Conservation (phyloP, 805 yeast genomes). For the Cyberlindnera bimundalis region DNA sequence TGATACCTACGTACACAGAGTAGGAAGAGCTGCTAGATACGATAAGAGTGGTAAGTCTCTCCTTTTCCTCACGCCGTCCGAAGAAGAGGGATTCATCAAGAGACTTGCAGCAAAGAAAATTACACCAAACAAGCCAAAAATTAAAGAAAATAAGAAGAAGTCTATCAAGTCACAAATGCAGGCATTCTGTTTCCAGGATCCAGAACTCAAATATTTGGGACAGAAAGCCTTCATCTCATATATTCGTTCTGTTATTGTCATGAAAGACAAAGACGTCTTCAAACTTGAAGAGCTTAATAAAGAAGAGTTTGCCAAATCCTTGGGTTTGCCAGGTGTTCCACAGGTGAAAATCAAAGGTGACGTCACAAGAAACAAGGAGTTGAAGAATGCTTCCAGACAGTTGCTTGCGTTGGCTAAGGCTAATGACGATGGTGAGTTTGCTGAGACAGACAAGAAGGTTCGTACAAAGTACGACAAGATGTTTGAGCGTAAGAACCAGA, state of each 20-base stretch:
- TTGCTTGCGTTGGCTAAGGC: slow-evolving; percentile 53
- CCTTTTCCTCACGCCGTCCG: slow-evolving; percentile 78
- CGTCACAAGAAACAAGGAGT: slow-evolving; percentile 52
- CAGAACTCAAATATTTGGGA: slow-evolving; percentile 87
- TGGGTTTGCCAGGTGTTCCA: slow-evolving; percentile 97
- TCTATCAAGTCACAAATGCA: slow-evolving; percentile 82
- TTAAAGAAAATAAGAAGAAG: slow-evolving; percentile 68
- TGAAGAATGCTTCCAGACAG: slow-evolving; percentile 79
- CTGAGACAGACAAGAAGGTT: slow-evolving; percentile 40
- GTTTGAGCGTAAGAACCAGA: slow-evolving; percentile 94
- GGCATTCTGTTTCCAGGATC: slow-evolving; percentile 85
- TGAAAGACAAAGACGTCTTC: slow-evolving; percentile 84
- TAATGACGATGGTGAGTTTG: slow-evolving; percentile 62
- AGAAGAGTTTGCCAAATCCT: slow-evolving; percentile 79
- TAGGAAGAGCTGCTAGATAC: slow-evolving; percentile 95
- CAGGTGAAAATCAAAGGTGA: slow-evolving; percentile 68
- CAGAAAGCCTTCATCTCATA: slow-evolving; percentile 96
- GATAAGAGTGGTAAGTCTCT: slow-evolving; percentile 83
- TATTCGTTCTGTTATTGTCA: slow-evolving; percentile 78
- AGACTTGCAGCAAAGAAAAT: slow-evolving; percentile 61
- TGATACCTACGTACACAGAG: slow-evolving; percentile 86
- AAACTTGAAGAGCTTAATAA: slow-evolving; percentile 71
- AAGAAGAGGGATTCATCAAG: slow-evolving; percentile 70
- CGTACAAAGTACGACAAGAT: slow-evolving; percentile 91
- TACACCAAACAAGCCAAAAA: slow-evolving; percentile 66